These are phyloP conservation scores for Melampsora larici-populina DNA, from an alignment of 1,284 basidiomycete genomes.

Conservation along the genomic window DNA sequence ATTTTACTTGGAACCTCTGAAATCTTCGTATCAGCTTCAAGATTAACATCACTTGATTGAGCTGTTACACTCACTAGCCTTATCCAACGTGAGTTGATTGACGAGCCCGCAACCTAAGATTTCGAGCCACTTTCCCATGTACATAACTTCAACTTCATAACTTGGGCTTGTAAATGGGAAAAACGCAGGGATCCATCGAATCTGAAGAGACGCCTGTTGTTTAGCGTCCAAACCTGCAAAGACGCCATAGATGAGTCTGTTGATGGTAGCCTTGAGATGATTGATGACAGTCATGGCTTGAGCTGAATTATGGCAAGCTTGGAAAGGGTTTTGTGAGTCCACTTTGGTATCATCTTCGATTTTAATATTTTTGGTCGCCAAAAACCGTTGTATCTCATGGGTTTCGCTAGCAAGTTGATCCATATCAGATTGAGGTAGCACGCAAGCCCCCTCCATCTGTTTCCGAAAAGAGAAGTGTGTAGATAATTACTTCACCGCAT, in stretches of 20 bases:
- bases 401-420: conserved; percentile 9
- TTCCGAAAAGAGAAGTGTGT: background rate
- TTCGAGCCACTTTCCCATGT: conserved; percentile 91
- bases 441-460: conserved; percentile 86
- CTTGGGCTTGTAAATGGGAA: conserved; percentile 98
- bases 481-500: background rate
- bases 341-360: conserved; percentile 78
- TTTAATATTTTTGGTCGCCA: conserved; percentile 25
- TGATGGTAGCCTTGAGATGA: conserved; percentile 88
- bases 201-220: conserved; percentile 65
- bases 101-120: conserved; percentile 93
- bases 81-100: conserved; percentile 78
- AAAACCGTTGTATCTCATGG: conserved; percentile 57
- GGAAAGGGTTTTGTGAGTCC: conserved; percentile 69
- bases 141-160: conserved; percentile 97
- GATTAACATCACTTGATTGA: background rate
- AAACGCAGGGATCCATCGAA: conserved; percentile 95
- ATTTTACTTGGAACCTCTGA: conserved; percentile 74
- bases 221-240: conserved; percentile 61
- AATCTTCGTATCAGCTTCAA: background rate
- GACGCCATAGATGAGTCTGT: conserved; percentile 76
- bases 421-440: conserved; percentile 62
- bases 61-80: conserved; percentile 65
- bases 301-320: conserved; percentile 71
- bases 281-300: conserved; percentile 59